Evolutionary conservation across 176 grass and related monocot species (phyloP), one percentile per base, ranked within the genome.

Genomic region (Oryza punctata): DNA sequence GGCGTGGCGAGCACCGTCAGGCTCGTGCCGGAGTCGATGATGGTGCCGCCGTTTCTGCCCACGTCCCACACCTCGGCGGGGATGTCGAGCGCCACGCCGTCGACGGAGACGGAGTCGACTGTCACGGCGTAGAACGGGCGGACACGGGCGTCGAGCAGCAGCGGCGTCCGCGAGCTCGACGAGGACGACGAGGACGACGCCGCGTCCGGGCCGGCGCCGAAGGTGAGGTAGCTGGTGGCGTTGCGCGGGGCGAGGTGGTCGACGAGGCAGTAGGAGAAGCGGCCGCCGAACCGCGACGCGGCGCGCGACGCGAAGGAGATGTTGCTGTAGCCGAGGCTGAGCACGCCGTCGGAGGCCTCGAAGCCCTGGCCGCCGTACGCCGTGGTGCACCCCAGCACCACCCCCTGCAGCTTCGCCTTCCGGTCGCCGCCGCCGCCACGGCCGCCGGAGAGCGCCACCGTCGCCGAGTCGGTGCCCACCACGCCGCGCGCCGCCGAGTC

Each of bases 191-290:
- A 24, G 65, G 18, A 21, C 13, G 79, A 46, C 23, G 61, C 5
- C 24, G 40, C 33, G 66, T 21, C 74, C 23, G 68, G 32, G 6
- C 15, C 24, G 4, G 77, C 73, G 29, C 93, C 93, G 75, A 96
- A 94, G 74, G 91, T 92, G 87, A 96, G 91, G 74, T 88, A 91
- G 85, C 91, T 91, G 63, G 96, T 91, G 85, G 89, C 82, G 79
- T 94, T 96, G 86, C 91, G 91, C 52, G 93, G 93, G 32, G 90
- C 86, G 30, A 99, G 91, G 87, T 99, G 96, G 81, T 99, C 96
- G 16, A 99, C 96, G n/a, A 99, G 91, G 89, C 93, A 99, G 85
- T 99, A 96, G 68, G 96, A 96, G 93, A 99, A 99, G 52, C 86
- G 83, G 27, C 91, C 91, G 0, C 93, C 93, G 81, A 95, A 98